Percentiles rank a stretch among this genome's conserved stretches.
Conservation (phyloP, 257 asterid genomes). For the Phtheirospermum japonicum region DNA sequence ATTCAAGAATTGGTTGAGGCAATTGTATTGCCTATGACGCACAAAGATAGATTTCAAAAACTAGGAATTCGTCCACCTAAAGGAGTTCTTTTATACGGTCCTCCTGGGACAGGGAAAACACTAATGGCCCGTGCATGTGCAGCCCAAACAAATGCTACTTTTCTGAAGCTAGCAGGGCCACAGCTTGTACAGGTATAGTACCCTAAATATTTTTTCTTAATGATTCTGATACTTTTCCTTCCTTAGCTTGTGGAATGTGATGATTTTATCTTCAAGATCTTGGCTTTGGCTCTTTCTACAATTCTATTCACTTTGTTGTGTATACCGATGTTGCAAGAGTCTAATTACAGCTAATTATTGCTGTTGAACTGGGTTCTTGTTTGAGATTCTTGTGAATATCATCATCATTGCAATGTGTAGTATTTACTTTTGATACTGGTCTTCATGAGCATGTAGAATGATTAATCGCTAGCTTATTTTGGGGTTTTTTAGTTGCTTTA, state of each 20-base stretch:
- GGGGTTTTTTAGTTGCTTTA: not conserved
- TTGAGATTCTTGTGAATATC: conserved; percentile 8
- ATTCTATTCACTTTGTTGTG: not conserved
- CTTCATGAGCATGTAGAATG: conserved; percentile 1
- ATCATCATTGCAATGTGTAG: not conserved
- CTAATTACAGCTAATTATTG: not conserved
- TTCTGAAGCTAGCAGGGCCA: conserved; percentile 89
- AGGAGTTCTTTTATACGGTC: conserved; percentile 79
- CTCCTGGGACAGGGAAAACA: conserved; percentile 88
- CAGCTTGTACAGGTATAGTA: conserved; percentile 83
- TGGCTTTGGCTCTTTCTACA: not conserved
- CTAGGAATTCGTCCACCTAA: conserved; percentile 79
- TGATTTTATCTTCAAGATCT: not conserved
- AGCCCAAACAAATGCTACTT: conserved; percentile 96
- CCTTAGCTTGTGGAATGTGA: conserved; percentile 20
- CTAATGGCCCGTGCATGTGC: conserved; percentile 97
- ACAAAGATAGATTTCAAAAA: conserved; percentile 69
- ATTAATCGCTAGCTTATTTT: not conserved
- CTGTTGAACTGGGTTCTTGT: not conserved
- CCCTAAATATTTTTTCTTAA: not conserved
- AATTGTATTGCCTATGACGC: conserved; percentile 84
- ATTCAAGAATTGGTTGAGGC: conserved; percentile 85
- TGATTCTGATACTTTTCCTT: conserved; percentile 15
- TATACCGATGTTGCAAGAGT: not conserved
- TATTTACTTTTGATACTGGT: not conserved